Evolutionary conservation across 2,329 filamentous ascomycete genomes (phyloP), one percentile per base, ranked within the genome.

Genomic region (Colletotrichum costaricense): DNA sequence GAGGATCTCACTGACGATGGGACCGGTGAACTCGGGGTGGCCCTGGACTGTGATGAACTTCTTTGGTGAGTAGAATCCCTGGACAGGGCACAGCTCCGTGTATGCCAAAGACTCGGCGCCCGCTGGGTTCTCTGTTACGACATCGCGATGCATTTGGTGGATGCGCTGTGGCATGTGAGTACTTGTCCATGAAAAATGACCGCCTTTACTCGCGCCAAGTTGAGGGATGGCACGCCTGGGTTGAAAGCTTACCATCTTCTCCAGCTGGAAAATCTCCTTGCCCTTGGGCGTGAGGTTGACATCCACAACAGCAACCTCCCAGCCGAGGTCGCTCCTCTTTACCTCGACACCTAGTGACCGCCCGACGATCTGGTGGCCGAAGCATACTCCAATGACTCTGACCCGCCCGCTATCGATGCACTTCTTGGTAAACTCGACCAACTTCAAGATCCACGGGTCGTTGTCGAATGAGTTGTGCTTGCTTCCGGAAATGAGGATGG

Each of bases 101-200:
- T 86, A 88, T 2, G 91, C 94, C 2, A 97, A 86, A 2, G 86
- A 82, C 69, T 92, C 86, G 2, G 92, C 88, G 67, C 88, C 89
- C 6, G 86, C 78, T 0, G 94, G 94, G 67, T 91, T 90, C 26
- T 86, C 82, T 76, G 88, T 88, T 5, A 96, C 93, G 49, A 93
- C 89, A 80, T 98, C 94, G 75, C 91, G 90, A 82, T 98, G 95
- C 93, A 97, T 96, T 82, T 97, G 94, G 80, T 95, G 93, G 74
- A 97, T 89, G 28, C 87, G 87, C 92, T 93, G 77, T 26, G 14
- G 0, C 9, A n/a, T 9, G 63, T 72, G 9, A 67, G 64, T 49
- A 49, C 1, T 11, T 49, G 42, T 49, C 3, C 42, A 49, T 3
- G 9, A 12, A 22, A 1, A 19, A 11, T 0, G 8, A 11, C 42